Base-by-base conservation (phyloP, 2,329 filamentous ascomycete species). In the Nannizziopsis arthrosporioides region DNA sequence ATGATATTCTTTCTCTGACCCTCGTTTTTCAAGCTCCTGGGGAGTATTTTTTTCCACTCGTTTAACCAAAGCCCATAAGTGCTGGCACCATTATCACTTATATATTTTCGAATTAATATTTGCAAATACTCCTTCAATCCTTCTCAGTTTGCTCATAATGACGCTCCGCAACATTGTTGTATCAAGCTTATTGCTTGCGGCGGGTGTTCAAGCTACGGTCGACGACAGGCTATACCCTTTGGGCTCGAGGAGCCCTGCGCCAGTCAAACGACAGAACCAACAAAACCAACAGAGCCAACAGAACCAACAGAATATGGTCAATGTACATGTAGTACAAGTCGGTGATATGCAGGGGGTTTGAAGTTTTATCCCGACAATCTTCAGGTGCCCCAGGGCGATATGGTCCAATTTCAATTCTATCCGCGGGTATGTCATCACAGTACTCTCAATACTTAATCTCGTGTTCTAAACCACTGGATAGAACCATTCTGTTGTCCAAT, bases 401-500 rank as follows among this genome's bases (percentile, higher is more conserved):
- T 72, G 53, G 63, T 74, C 32, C 70, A 74, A 54, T 74, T 73
- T 59, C 71, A 74, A 52, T 74, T 73, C 60, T 64, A 70, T 55
- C 65, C 69, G 42, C 69, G 68, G 61, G 68, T 71, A 60, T 43
- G 57, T 50, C 12, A 39, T 30, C 27, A 19, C 2, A 19, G 11
- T 40, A 19, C 14, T 12, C 22, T 14, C 40, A 35, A 18, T 27
- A 11, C 14, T n/a, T 10, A 9, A 32, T 14, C 27, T n/a, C 7
- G 15, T 30, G 27, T 32, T 31, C 19, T 42, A 30, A n/a, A 36
- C 36, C 27, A 38, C 44, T 11, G 44, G 12, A 14, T 46, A 73
- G 71, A 89, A 89, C 72, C 85, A 90, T 74, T 88, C 84, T 44
- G 78, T 88, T 50, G 45, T 47, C 15, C 45, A 47, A 84, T 81